Percentiles rank a stretch among this genome's conserved stretches.
These are phyloP conservation scores for Asterochloris sp. DNA, from an alignment of 139 green algal genomes.

Conservation along the genomic window DNA sequence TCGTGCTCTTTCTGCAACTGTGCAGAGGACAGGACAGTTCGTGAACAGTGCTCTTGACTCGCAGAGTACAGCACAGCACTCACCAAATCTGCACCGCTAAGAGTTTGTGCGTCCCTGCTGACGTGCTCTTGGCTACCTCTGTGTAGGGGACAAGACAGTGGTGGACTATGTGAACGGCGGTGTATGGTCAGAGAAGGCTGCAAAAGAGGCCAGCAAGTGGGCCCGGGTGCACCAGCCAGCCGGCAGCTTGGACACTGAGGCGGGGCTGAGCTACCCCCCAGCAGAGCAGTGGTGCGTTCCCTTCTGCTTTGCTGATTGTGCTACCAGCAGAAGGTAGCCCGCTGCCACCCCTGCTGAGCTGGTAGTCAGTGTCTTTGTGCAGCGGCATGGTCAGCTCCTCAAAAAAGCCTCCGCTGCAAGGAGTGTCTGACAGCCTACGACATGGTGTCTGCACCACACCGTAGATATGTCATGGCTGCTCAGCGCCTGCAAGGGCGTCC, in stretches of 20 bases:
- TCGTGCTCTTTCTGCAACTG: not conserved
- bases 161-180: slow-evolving; percentile 26
- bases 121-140: not conserved
- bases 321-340: not conserved
- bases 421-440: not conserved
- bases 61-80: no score
- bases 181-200: slow-evolving; percentile 20
- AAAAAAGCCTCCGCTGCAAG: not conserved
- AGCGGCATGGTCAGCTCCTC: not conserved
- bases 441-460: not conserved
- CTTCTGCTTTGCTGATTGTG: not conserved
- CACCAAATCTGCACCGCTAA: no score
- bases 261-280: slow-evolving; percentile 9
- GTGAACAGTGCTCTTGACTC: not conserved
- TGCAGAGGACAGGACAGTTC: not conserved
- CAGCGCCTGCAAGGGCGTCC: not conserved
- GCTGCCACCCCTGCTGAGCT: not conserved
- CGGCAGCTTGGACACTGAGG: slow-evolving; percentile 5
- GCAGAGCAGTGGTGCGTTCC: slow-evolving; percentile 10
- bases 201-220: slow-evolving; percentile 38
- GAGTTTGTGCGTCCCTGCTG: no score
- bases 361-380: not conserved
- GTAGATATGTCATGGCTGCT: not conserved
- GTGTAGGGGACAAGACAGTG: slow-evolving; percentile 11
- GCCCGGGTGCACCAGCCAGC: slow-evolving; percentile 7